Evolutionary conservation across 345 rosid genomes (phyloP), one percentile per base, ranked within the genome.

Genomic region (Bruguiera sexangula): DNA sequence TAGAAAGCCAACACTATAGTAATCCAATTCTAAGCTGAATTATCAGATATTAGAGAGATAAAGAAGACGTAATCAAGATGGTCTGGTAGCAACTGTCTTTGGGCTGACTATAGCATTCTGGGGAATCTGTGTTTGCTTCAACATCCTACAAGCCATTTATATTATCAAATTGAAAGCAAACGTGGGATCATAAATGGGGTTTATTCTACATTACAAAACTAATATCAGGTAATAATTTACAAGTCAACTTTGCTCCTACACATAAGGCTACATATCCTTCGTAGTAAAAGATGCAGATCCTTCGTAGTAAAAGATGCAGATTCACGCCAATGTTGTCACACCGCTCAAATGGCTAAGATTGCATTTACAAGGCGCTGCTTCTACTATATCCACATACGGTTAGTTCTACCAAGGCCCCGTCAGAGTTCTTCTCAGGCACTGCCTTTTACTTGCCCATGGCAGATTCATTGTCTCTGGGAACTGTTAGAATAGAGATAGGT

Each of bases 171-270:
- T 24, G 48, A 60, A 70, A 48, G 48, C 53, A 73, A 72, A 55
- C 59, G 58, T 30, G 60, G 19, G 36, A 72, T 68, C 64, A 73
- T 51, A 66, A 50, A 61, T 9, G 32, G 55, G 62, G 63, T 74
- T 56, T 72, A 71, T 74, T 63, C 74, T 66, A 74, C 63, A 32
- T 24, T 62, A 56, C 37, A 64, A 71, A 78, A 64, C 73, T 72
- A 22, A 76, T 22, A 73, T 78, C 75, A 72, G 72, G 56, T 74
- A 79, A 82, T 72, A 65, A 82, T 74, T 82, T 82, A 82, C 88
- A 86, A 69, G 80, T 70, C 67, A 82, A 67, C 66, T 72, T 69
- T 78, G 70, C 63, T 79, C 79, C 78, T 82, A 55, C 75, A 75
- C 82, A 78, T 69, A 78, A 82, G 72, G 31, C 80, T 29, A 72